These are phyloP conservation scores for Thecaphora thlaspeos DNA, from an alignment of 1,284 basidiomycete genomes.

Conservation along the genomic window DNA sequence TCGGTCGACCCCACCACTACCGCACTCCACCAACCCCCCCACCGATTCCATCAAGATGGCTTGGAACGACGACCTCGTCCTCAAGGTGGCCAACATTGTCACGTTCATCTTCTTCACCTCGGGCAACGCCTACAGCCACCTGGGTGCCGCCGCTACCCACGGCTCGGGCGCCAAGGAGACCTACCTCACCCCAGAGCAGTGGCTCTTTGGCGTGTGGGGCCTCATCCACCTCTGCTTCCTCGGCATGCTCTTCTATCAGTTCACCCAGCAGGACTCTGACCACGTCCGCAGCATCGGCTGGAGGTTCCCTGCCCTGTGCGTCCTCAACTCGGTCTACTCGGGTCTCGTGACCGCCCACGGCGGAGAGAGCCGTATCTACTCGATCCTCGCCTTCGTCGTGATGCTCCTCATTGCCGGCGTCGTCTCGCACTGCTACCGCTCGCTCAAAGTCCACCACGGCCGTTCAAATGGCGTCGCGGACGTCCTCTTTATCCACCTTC, in stretches of 20 bases:
- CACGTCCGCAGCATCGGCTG: constrained; percentile 81
- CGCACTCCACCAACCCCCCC: no score
- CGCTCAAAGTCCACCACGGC: constrained; percentile 77
- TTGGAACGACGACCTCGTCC: constrained; percentile 40
- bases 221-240: constrained; percentile 82
- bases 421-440: constrained; percentile 87
- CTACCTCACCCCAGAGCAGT: constrained; percentile 84
- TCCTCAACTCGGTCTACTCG: constrained; percentile 82
- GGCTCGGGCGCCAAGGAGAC: constrained; percentile 63
- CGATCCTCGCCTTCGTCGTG: constrained; percentile 78
- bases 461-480: constrained; percentile 62
- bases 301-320: constrained; percentile 79
- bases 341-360: constrained; percentile 61
- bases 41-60: constrained; percentile 16
- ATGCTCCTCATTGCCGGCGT: constrained; percentile 78
- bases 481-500: constrained; percentile 62
- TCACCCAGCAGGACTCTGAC: constrained; percentile 68
- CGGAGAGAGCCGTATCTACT: constrained; percentile 64
- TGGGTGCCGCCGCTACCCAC: constrained; percentile 65
- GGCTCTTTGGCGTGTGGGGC: constrained; percentile 76
- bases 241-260: constrained; percentile 61
- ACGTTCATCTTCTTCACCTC: constrained; percentile 80
- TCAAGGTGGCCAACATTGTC: constrained; percentile 72
- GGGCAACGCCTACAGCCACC: constrained; percentile 80
- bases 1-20: no score